Percentiles rank a stretch among this genome's conserved stretches.
These are phyloP conservation scores for Suillus lakei DNA, from an alignment of 768 basidiomycete genomes.

Conservation along the genomic window DNA sequence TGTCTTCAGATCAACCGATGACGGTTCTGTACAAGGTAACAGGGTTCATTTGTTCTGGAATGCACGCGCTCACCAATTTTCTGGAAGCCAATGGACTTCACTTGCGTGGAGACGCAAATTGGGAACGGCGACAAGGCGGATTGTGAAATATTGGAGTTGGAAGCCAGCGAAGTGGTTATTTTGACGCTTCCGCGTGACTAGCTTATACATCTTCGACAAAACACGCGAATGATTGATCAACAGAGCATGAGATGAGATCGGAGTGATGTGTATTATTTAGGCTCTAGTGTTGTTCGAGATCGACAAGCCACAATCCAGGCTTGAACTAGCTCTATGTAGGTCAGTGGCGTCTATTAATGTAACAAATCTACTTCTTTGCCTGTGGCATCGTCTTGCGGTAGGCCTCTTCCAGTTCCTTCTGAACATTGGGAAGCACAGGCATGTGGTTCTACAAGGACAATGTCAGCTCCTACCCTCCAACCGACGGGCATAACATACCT, in stretches of 20 bases:
- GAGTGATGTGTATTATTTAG: conserved; percentile 2
- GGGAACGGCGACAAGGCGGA: conserved; percentile 78
- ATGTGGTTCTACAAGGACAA: conserved; percentile 60
- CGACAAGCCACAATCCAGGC: not conserved
- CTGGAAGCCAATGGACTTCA: conserved; percentile 70
- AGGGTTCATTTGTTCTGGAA: conserved; percentile 5
- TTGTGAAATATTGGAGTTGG: conserved; percentile 80
- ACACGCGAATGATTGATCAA: not conserved
- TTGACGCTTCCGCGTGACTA: conserved; percentile 29
- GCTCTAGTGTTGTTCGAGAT: not conserved
- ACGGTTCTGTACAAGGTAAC: conserved; percentile 74
- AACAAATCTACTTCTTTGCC: conserved; percentile 64
- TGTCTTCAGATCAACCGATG: conserved; percentile 85
- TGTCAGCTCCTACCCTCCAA: conserved; percentile 6
- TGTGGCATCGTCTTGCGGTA: conserved; percentile 78
- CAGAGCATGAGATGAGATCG: not conserved
- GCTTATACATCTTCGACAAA: not conserved
- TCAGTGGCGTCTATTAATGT: conserved; percentile 3
- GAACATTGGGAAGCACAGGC: conserved; percentile 84
- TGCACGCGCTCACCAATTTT: conserved; percentile 22
- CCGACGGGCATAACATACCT: conserved; percentile 48
- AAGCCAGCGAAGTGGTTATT: conserved; percentile 36
- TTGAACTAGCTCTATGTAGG: not conserved
- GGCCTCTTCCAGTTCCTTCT: conserved; percentile 87
- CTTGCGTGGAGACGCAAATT: conserved; percentile 94